Conservation (phyloP, 495 filamentous ascomycete genomes). For the Hypoxylon fuscum region DNA sequence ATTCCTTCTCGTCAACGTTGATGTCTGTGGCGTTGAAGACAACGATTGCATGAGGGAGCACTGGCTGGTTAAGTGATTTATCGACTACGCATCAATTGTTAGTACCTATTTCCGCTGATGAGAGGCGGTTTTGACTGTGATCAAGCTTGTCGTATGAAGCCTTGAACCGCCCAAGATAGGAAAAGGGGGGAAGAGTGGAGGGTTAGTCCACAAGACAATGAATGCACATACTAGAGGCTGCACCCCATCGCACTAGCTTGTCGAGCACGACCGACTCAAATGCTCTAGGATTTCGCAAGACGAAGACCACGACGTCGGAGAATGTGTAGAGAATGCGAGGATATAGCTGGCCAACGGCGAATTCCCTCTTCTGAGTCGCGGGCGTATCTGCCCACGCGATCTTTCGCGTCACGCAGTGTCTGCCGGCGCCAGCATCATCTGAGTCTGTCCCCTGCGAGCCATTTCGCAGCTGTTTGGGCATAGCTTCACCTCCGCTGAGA, state of each 20-base stretch:
- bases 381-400: slow-evolving; percentile 56
- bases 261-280: slow-evolving; percentile 51
- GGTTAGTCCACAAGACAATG: slow-evolving; percentile 51
- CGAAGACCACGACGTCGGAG: slow-evolving; percentile 64
- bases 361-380: slow-evolving; percentile 50
- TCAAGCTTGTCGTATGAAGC: no score
- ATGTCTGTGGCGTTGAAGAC: slow-evolving; percentile 61
- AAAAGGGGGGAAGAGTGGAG: slow-evolving; percentile 17
- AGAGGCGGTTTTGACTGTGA: no score
- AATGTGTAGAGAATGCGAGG: slow-evolving; percentile 65
- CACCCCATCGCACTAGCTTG: slow-evolving; percentile 54
- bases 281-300: slow-evolving; percentile 53
- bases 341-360: slow-evolving; percentile 58
- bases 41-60: slow-evolving; percentile 64
- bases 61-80: slow-evolving; percentile 64
- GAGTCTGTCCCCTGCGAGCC: slow-evolving; percentile 26
- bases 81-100: slow-evolving; percentile 45
- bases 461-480: slow-evolving; percentile 51
- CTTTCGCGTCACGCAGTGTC: slow-evolving; percentile 27
- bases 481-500: slow-evolving; percentile 58
- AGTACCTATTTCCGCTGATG: background rate
- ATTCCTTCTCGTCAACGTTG: slow-evolving; percentile 54
- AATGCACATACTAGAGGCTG: slow-evolving; percentile 40
- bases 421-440: slow-evolving; percentile 9
- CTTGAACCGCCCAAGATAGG: background rate